Base-by-base conservation (phyloP, 805 yeast species). In the Pichia eremophila region DNA sequence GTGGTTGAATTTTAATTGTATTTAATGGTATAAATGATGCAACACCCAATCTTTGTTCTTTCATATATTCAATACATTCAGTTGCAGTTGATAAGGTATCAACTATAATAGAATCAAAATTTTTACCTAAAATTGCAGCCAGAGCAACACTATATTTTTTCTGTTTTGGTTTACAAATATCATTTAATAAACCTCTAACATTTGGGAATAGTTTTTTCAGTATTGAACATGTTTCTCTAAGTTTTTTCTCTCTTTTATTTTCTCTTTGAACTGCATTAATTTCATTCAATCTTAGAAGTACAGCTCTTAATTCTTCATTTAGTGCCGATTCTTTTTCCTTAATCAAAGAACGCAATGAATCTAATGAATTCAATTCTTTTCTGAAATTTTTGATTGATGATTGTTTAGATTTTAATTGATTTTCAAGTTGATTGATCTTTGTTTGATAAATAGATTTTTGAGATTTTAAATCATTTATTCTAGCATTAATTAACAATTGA, bases 21-120 rank as follows among this genome's bases (percentile, higher is more conserved):
- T 89, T 93, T 45, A 93, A 67, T 0, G 99, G 98, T 50, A 93
- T 83, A 57, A 93, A 90, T 1, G 95, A 79, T 1, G 93, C 89
- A 8, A 76, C 73, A 42, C 98, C 98, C 12, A 83, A 71, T 54
- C 96, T 74, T 60, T 91, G 91, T 54, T 85, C 90, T 57, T 88
- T 86, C 61, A 91, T 68, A 48, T 83, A 83, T 9, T 79, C 77
- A 52, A 93, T 84, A 61, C 95, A 85, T 48, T 73, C 77, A 54
- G 81, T 84, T 7, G 88, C 95, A 45, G 80, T 77, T 46, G 76
- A 78, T 3, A 81, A 79, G 5, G 78, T 74, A 55, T 88, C 95
- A 7, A 93, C 99, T 18, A 93, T 74, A 17, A 93, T 76, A 0
- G 96, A 77, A 63, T 93, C 95, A 56, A 82, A 76, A 57, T 85